phyloP scores from a whole-genome alignment of 1,139 yeast genomes.

The Candida sp. region DNA sequence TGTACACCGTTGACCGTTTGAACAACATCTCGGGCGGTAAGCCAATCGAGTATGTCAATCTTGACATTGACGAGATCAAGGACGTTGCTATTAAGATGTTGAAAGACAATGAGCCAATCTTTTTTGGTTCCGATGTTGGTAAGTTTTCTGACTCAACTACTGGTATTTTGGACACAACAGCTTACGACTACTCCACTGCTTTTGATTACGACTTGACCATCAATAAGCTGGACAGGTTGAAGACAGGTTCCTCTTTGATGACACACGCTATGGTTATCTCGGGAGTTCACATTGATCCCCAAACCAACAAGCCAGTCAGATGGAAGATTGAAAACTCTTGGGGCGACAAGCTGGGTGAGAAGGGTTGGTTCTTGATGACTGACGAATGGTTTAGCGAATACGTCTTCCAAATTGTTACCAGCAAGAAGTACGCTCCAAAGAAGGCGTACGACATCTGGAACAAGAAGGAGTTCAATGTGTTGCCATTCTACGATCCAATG shows the following conservation, averaged over 20 bases:
- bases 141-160: conserved; percentile 58
- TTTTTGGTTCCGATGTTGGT: conserved; percentile 90
- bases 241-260: conserved; percentile 66
- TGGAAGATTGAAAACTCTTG: conserved; percentile 90
- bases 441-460: conserved; percentile 51
- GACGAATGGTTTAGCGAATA: conserved; percentile 84
- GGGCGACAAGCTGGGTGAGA: conserved; percentile 77
- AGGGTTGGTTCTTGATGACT: conserved; percentile 81
- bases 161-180: conserved; percentile 73
- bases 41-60: conserved; percentile 71
- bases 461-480: conserved; percentile 53
- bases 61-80: conserved; percentile 61
- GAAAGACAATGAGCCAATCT: conserved; percentile 74
- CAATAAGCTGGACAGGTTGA: conserved; percentile 56
- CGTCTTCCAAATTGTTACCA: conserved; percentile 82
- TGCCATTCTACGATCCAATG: conserved; percentile 89
- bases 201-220: conserved; percentile 56
- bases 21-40: conserved; percentile 74
- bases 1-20: conserved; percentile 72
- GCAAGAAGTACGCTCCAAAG: conserved; percentile 52
- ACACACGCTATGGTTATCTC: conserved; percentile 89
- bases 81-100: conserved; percentile 67
- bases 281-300: conserved; percentile 61
- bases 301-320: conserved; percentile 56
- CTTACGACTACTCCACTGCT: conserved; percentile 71